These are phyloP conservation scores for Kwoniella sp. DNA, from an alignment of 768 basidiomycete species.

Conservation along the genomic window DNA sequence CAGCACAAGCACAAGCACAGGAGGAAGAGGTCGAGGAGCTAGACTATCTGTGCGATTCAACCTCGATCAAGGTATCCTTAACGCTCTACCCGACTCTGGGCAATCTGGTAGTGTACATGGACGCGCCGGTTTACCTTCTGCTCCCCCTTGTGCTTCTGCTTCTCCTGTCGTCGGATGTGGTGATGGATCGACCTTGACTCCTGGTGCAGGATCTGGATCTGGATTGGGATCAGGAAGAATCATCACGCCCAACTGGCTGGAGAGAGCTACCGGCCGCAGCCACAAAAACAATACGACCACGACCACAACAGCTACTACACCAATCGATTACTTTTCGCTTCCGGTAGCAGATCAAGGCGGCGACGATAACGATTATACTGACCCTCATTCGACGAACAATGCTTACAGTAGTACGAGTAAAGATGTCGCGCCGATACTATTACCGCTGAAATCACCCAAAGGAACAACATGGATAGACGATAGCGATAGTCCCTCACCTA, in stretches of 20 bases:
- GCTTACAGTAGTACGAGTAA: too few species aligned
- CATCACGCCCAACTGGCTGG: neutral
- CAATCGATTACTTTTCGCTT: too few species aligned
- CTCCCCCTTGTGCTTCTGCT: too few species aligned
- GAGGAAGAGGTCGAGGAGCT: neutral
- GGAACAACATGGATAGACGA: neutral
- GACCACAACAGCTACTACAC: too few species aligned
- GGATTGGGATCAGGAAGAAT: neutral
- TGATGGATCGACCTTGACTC: too few species aligned
- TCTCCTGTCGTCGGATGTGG: too few species aligned
- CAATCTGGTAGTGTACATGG: neutral
- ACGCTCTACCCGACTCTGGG: neutral
- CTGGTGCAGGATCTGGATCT: neutral
- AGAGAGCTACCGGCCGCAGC: neutral
- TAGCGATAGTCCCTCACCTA: neutral
- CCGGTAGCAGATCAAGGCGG: neutral
- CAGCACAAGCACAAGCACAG: neutral
- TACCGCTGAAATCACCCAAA: too few species aligned
- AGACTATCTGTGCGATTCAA: slow-evolving; percentile 14
- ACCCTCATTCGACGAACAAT: too few species aligned
- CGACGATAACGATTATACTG: too few species aligned
- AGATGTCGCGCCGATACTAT: too few species aligned
- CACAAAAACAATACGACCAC: too few species aligned
- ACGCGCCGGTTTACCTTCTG: too few species aligned
- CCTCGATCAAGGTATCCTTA: neutral